A percentile compares a stretch with the other conserved stretches of the same genome.
Conservation (phyloP, 192 early-diverging fungal genomes). For the Chytriomyces hyalinus region DNA sequence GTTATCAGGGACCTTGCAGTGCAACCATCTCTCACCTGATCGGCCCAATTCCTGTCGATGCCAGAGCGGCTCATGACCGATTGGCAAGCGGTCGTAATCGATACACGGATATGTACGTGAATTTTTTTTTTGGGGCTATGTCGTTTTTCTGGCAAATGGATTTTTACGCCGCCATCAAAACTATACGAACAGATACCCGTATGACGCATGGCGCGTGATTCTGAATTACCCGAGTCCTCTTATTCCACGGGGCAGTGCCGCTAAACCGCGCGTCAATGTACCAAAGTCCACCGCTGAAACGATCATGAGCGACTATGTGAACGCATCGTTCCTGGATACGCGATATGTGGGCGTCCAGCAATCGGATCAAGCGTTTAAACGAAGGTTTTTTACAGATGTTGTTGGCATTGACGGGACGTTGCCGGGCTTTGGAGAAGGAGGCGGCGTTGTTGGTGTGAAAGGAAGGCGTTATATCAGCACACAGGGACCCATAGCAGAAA, state of each 20-base stretch:
- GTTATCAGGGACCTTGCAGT: background rate
- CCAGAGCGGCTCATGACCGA: constrained; percentile 9
- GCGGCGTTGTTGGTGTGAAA: background rate
- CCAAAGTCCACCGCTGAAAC: background rate
- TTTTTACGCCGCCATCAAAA: too few species aligned
- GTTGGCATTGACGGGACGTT: background rate
- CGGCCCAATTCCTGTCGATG: background rate
- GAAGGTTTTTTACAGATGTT: background rate
- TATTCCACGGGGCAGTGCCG: background rate
- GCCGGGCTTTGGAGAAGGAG: too few species aligned
- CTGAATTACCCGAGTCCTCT: constrained; percentile 33
- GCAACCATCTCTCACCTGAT: background rate
- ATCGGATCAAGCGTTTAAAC: constrained; percentile 1
- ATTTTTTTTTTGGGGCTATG: too few species aligned
- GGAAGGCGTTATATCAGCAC: constrained; percentile 75
- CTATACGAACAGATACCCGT: constrained; percentile 40
- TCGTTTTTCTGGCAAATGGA: too few species aligned
- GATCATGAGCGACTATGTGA: constrained; percentile 72
- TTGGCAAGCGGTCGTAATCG: constrained; percentile 38
- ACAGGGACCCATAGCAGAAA: constrained; percentile 83
- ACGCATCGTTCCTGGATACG: constrained; percentile 74
- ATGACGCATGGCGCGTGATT: constrained; percentile 50
- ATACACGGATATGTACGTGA: constrained; percentile 49
- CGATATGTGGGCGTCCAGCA: background rate
- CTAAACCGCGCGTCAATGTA: background rate